Evolutionary conservation across 768 basidiomycete species (phyloP).

Genomic region (Termitomyces heimii): DNA sequence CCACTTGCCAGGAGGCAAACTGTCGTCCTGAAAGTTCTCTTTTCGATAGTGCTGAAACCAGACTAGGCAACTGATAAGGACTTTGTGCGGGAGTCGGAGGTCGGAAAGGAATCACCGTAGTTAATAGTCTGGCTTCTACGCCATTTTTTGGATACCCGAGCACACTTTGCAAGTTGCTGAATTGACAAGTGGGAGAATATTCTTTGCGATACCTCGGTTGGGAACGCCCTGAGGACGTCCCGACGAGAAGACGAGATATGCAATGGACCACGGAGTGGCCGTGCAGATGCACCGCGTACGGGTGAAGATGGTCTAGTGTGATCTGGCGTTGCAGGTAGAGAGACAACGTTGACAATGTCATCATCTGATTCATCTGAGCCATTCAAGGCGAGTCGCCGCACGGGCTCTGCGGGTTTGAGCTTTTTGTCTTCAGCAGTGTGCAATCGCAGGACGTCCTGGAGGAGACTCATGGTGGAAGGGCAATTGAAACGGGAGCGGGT

Average conservation of each 20-base stretch:
- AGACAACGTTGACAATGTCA: slow-evolving; percentile 69
- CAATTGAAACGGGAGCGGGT: not conserved
- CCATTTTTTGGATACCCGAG: slow-evolving; percentile 85
- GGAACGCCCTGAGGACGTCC: slow-evolving; percentile 68
- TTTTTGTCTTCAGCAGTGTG: slow-evolving; percentile 28
- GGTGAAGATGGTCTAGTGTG: slow-evolving; percentile 60
- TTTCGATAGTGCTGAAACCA: slow-evolving; percentile 93
- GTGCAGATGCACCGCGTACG: slow-evolving; percentile 37
- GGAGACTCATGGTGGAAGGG: slow-evolving; percentile 46
- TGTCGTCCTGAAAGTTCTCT: slow-evolving; percentile 80
- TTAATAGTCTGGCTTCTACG: slow-evolving; percentile 84
- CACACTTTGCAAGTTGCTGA: slow-evolving; percentile 67
- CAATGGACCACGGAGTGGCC: slow-evolving; percentile 43
- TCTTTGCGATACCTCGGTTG: slow-evolving; percentile 76
- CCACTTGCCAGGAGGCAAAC: slow-evolving; percentile 81
- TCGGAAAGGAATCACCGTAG: slow-evolving; percentile 55
- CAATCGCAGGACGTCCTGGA: slow-evolving; percentile 65
- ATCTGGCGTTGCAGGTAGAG: slow-evolving; percentile 61
- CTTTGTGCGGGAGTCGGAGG: not conserved
- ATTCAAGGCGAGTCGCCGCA: slow-evolving; percentile 13
- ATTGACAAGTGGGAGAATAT: slow-evolving; percentile 64
- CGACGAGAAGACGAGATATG: slow-evolving; percentile 29
- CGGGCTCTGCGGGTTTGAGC: slow-evolving; percentile 23
- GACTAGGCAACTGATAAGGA: slow-evolving; percentile 37
- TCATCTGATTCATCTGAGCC: slow-evolving; percentile 53